Evolutionary conservation across 2,329 filamentous ascomycete species (phyloP).

Genomic region (Trichoderma harzianum): DNA sequence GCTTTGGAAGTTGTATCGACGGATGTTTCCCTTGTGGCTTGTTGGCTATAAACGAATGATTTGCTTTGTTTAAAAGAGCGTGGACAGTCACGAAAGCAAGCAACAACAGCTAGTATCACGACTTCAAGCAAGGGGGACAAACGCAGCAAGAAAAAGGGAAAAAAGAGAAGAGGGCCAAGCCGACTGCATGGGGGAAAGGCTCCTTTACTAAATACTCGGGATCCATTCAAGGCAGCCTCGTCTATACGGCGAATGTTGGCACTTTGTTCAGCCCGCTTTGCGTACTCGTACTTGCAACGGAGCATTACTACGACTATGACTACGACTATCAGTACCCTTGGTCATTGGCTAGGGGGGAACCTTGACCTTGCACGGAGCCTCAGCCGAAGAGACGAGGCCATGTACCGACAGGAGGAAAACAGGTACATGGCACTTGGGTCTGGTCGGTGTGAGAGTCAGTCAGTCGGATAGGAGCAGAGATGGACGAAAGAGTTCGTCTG

Average conservation of each 20-base stretch:
- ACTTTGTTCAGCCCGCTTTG: constrained; percentile 7
- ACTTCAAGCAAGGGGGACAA: not conserved
- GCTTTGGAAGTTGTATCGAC: not conserved
- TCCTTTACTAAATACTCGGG: constrained; percentile 11
- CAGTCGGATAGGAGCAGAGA: not conserved
- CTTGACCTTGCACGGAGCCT: constrained; percentile 4
- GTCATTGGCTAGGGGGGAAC: not conserved
- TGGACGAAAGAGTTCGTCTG: not conserved
- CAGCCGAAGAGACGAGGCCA: constrained; percentile 1
- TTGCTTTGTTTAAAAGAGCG: not conserved
- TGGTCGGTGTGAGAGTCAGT: not conserved
- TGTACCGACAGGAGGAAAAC: no score
- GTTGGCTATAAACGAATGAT: not conserved
- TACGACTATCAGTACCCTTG: constrained; percentile 11
- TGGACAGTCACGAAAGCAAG: not conserved
- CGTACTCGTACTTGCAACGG: constrained; percentile 5
- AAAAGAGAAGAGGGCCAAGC: not conserved
- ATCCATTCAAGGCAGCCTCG: not conserved
- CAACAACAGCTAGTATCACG: constrained; percentile 1
- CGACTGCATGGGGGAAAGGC: not conserved
- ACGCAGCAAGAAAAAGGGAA: not conserved
- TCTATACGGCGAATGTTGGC: not conserved
- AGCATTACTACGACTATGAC: not conserved
- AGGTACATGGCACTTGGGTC: not conserved
- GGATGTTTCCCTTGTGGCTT: not conserved